A percentile compares a stretch with the other conserved stretches of the same genome.
These are phyloP conservation scores for Gaertneriomyces semiglobifer DNA, from an alignment of 192 early-diverging fungal genomes.

Conservation along the genomic window DNA sequence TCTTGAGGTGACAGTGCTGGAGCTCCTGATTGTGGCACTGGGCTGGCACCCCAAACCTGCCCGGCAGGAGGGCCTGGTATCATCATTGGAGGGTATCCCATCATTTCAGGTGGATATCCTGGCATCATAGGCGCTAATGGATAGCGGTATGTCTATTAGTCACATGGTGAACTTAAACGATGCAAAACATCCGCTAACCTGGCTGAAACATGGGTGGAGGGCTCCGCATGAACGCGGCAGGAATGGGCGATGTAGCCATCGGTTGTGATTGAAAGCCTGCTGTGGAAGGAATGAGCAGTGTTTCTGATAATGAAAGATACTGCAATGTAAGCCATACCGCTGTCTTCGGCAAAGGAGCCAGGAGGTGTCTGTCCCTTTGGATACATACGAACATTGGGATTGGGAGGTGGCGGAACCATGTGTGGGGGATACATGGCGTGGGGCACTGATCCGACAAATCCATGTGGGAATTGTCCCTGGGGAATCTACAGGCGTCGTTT, in stretches of 20 bases:
- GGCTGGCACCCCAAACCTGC: constrained; percentile 5
- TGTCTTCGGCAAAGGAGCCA: constrained; percentile 5
- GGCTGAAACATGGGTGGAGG: constrained; percentile 25
- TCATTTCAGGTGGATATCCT: constrained; percentile 24
- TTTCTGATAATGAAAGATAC: not conserved
- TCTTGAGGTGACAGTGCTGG: no score
- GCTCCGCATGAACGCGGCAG: constrained; percentile 7
- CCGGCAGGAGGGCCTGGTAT: constrained; percentile 19
- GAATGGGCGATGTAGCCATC: not conserved
- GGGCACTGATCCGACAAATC: constrained; percentile 8
- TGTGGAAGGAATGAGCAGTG: not conserved
- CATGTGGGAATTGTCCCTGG: constrained; percentile 21
- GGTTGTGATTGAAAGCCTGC: constrained; percentile 3
- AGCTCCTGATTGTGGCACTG: no score
- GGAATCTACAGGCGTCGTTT: not conserved
- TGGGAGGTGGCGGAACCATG: constrained; percentile 10
- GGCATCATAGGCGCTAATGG: constrained; percentile 7
- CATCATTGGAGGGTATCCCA: constrained; percentile 29
- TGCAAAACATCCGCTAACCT: not conserved
- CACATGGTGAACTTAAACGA: not conserved
- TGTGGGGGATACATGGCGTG: constrained; percentile 18
- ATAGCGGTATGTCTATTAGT: not conserved
- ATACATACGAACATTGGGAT: constrained; percentile 13
- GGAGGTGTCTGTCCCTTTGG: constrained; percentile 1
- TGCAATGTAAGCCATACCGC: not conserved